A percentile compares a stretch with the other conserved stretches of the same genome.
Conservation (phyloP, 805 yeast species). For the Torulaspora gathmanii region DNA sequence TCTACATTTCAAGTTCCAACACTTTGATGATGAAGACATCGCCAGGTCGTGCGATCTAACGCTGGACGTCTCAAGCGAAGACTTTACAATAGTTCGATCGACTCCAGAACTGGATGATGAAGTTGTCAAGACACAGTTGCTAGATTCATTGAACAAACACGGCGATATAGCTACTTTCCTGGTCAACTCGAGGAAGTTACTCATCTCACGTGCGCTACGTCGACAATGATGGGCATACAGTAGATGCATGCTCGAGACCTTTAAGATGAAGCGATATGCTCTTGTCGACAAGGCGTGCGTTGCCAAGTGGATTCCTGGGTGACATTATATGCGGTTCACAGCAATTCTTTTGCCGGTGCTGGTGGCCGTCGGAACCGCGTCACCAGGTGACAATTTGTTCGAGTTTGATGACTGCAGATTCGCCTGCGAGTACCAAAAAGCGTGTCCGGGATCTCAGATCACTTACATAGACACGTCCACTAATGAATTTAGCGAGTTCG, state of each 20-base stretch:
- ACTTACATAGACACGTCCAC: conserved; percentile 25
- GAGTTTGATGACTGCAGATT: conserved; percentile 52
- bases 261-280: background rate
- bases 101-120: conserved; percentile 38
- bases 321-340: conserved; percentile 3
- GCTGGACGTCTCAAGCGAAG: conserved; percentile 43
- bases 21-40: conserved; percentile 43
- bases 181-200: conserved; percentile 16
- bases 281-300: background rate
- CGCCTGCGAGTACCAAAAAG: conserved; percentile 42
- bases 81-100: conserved; percentile 38
- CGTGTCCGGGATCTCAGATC: conserved; percentile 22
- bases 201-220: conserved; percentile 11
- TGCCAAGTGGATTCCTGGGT: background rate
- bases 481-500: conserved; percentile 24
- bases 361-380: conserved; percentile 31
- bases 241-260: background rate
- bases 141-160: conserved; percentile 12
- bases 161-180: conserved; percentile 22
- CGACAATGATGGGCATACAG: conserved; percentile 1
- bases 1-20: conserved; percentile 46
- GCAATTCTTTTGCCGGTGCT: background rate
- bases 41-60: conserved; percentile 42
- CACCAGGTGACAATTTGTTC: conserved; percentile 58
- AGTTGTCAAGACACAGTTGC: conserved; percentile 12